These are phyloP conservation scores for Amanita molliuscula DNA, from an alignment of 768 basidiomycete species.

Conservation along the genomic window DNA sequence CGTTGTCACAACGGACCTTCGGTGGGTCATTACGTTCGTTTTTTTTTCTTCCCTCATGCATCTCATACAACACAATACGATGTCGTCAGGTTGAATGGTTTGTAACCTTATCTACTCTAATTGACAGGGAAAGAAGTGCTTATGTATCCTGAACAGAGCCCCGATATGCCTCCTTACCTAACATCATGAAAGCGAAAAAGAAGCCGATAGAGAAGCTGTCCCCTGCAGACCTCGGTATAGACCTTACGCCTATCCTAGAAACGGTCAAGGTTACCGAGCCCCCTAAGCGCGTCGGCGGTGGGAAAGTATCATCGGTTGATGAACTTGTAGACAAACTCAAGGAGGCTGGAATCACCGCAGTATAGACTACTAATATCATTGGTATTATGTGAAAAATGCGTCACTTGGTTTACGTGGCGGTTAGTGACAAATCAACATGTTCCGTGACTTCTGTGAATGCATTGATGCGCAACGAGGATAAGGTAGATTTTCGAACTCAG, in stretches of 20 bases:
- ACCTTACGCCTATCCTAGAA: constrained; percentile 76
- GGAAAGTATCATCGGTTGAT: constrained; percentile 86
- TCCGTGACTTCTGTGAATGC: too few species aligned
- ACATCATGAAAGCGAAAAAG: constrained; percentile 99
- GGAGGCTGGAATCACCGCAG: constrained; percentile 60
- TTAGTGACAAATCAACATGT: too few species aligned
- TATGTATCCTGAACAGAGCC: constrained; percentile 49
- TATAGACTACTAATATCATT: constrained; percentile 10
- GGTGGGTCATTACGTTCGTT: constrained; percentile 36
- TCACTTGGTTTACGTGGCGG: neutral
- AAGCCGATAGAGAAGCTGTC: constrained; percentile 84
- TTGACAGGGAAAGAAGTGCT: neutral
- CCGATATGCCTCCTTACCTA: constrained; percentile 93
- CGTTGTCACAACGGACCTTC: constrained; percentile 86
- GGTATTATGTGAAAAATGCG: neutral
- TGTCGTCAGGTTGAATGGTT: constrained; percentile 59
- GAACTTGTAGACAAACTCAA: constrained; percentile 84
- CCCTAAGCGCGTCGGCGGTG: constrained; percentile 81
- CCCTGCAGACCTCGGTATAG: constrained; percentile 71
- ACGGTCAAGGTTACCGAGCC: constrained; percentile 86
- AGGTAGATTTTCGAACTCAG: too few species aligned
- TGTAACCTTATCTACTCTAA: constrained; percentile 4
- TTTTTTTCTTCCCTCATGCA: neutral
- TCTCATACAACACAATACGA: neutral
- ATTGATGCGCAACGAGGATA: too few species aligned